phyloP scores from a whole-genome alignment of 179 eudicot species.

The Beta macrorhiza region DNA sequence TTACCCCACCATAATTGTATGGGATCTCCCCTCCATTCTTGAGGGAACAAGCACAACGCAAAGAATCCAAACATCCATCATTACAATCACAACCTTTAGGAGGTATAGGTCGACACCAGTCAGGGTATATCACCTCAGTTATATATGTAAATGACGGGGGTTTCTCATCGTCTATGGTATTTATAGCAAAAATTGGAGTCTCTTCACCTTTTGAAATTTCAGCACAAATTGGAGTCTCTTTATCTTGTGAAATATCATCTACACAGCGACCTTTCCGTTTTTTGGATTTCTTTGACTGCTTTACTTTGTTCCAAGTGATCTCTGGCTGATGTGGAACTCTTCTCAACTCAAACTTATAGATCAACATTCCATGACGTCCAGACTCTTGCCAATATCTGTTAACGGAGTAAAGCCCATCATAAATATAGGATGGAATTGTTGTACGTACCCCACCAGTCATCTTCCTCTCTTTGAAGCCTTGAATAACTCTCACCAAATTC shows the following conservation, averaged over 20 bases:
- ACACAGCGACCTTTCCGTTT: slow-evolving; percentile 45
- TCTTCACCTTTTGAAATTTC: not conserved
- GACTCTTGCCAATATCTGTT: slow-evolving; percentile 46
- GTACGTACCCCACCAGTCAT: slow-evolving; percentile 43
- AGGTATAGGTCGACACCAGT: slow-evolving; percentile 46
- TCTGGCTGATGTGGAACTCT: slow-evolving; percentile 72
- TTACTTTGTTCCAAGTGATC: slow-evolving; percentile 61
- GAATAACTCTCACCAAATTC: slow-evolving; percentile 69
- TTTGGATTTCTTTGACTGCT: slow-evolving; percentile 52
- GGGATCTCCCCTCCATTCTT: slow-evolving; percentile 85
- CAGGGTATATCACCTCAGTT: slow-evolving; percentile 57
- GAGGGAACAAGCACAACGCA: slow-evolving; percentile 54
- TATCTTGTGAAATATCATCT: slow-evolving; percentile 56
- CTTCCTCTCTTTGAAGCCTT: slow-evolving; percentile 65
- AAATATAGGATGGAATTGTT: slow-evolving; percentile 49
- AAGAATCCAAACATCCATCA: slow-evolving; percentile 55
- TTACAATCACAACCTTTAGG: slow-evolving; percentile 68
- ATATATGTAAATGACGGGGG: slow-evolving; percentile 60
- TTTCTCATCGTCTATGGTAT: slow-evolving; percentile 53
- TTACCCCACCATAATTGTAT: slow-evolving; percentile 62
- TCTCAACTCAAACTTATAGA: slow-evolving; percentile 64
- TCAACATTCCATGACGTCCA: slow-evolving; percentile 59
- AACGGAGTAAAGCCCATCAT: slow-evolving; percentile 77
- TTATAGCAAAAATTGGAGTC: slow-evolving; percentile 23
- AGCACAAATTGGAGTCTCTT: slow-evolving; percentile 57